These are phyloP conservation scores for Prunus yedoensis DNA, from an alignment of 331 rosid genomes.

Conservation along the genomic window DNA sequence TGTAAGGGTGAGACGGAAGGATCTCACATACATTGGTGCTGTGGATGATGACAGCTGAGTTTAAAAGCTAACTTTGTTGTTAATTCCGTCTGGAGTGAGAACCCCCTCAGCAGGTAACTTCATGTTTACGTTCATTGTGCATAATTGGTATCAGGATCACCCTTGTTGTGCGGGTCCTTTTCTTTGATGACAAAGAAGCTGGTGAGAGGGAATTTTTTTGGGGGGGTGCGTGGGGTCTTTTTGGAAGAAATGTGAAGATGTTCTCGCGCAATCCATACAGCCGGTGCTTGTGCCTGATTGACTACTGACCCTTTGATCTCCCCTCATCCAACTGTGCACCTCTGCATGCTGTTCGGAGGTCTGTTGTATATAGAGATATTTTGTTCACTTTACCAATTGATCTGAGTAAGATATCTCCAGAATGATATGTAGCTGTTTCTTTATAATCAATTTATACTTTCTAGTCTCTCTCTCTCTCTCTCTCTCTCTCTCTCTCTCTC, in stretches of 20 bases:
- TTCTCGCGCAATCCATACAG: constrained; percentile 31
- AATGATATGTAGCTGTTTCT: constrained; percentile 49
- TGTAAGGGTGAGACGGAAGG: constrained; percentile 87
- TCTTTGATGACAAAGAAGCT: constrained; percentile 35
- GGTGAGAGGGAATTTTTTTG: constrained; percentile 45
- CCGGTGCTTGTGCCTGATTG: constrained; percentile 41
- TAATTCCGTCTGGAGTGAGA: constrained; percentile 39
- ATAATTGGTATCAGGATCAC: constrained; percentile 50
- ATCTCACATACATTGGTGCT: constrained; percentile 83
- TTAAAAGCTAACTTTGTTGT: constrained; percentile 36
- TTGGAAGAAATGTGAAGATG: constrained; percentile 32
- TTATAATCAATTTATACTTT: constrained; percentile 30
- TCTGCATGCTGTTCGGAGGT: constrained; percentile 44
- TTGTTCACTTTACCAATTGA: constrained; percentile 61
- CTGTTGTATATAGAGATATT: constrained; percentile 77
- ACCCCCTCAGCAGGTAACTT: constrained; percentile 47
- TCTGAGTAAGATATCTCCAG: constrained; percentile 57
- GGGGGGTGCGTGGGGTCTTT: constrained; percentile 33
- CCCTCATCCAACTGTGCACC: constrained; percentile 49
- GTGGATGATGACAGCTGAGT: constrained; percentile 89
- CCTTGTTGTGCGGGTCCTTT: constrained; percentile 27
- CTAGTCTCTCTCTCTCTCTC: not conserved
- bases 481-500: not conserved
- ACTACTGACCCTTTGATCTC: constrained; percentile 66
- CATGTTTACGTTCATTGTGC: constrained; percentile 26